phyloP scores from a whole-genome alignment of 345 rosid genomes.

The Rhodamnia argentea region DNA sequence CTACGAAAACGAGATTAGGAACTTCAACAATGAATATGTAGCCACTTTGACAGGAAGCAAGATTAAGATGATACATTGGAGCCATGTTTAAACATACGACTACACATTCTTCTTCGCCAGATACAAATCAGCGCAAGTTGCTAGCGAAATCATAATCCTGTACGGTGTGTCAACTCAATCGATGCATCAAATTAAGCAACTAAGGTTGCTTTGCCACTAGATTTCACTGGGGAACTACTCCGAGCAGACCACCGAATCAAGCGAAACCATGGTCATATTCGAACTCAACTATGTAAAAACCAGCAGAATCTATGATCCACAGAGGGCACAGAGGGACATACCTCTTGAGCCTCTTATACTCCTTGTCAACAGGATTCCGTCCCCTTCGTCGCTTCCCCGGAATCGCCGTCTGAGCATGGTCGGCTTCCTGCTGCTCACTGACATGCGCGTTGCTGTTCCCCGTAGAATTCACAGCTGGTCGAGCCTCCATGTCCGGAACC shows the following conservation, averaged over 20 bases:
- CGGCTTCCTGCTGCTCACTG: background rate
- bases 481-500: constrained; percentile 60
- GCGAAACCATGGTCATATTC: background rate
- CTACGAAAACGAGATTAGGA: background rate
- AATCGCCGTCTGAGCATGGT: background rate
- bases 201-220: background rate
- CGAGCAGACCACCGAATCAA: background rate
- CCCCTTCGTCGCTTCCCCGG: constrained; percentile 38
- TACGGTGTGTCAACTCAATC: background rate
- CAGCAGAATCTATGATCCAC: background rate
- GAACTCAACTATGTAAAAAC: background rate
- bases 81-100: background rate
- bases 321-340: background rate
- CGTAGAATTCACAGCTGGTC: background rate
- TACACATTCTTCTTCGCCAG: background rate
- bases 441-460: background rate
- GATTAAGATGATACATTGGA: background rate
- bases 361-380: constrained; percentile 54
- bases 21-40: background rate
- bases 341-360: constrained; percentile 63
- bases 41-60: background rate
- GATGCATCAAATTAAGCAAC: background rate
- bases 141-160: background rate
- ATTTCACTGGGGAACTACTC: background rate
- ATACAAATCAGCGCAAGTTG: background rate